Evolutionary conservation across 176 grass and related monocot genomes (phyloP).

Genomic region (Puya raimondii): DNA sequence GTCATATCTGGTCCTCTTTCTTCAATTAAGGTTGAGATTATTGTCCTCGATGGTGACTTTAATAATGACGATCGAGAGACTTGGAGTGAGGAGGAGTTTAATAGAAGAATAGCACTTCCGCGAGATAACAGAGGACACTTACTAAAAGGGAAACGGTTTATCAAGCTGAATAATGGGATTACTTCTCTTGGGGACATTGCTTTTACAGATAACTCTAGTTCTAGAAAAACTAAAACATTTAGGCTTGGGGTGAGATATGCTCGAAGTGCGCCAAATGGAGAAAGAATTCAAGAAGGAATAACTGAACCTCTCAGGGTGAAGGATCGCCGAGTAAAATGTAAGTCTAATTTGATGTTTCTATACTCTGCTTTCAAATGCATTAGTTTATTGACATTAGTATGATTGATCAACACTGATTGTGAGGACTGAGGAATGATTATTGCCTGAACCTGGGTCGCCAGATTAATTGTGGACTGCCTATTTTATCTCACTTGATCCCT

Average conservation of each 20-base stretch:
- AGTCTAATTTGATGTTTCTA: background rate
- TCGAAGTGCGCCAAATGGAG: constrained; percentile 4
- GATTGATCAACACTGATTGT: no score
- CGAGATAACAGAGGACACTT: constrained; percentile 38
- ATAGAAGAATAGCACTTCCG: constrained; percentile 30
- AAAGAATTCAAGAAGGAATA: constrained; percentile 42
- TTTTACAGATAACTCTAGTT: constrained; percentile 59
- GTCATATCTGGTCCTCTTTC: constrained; percentile 34
- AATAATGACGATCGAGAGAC: constrained; percentile 33
- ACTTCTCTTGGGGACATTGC: constrained; percentile 28
- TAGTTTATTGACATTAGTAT: no score
- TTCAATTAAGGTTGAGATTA: constrained; percentile 35
- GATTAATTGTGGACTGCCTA: no score
- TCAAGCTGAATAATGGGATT: constrained; percentile 41
- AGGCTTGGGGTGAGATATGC: constrained; percentile 43
- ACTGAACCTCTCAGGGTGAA: constrained; percentile 40
- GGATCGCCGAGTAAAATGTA: constrained; percentile 50
- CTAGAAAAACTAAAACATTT: constrained; percentile 45
- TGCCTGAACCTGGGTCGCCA: no score
- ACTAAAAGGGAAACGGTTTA: constrained; percentile 29
- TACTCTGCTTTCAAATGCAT: no score
- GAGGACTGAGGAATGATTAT: no score
- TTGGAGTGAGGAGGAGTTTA: constrained; percentile 39
- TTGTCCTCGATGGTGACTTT: constrained; percentile 47
- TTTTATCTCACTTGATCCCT: no score